Base-by-base conservation (phyloP, 768 basidiomycete genomes). In the Lentinula edodes region DNA sequence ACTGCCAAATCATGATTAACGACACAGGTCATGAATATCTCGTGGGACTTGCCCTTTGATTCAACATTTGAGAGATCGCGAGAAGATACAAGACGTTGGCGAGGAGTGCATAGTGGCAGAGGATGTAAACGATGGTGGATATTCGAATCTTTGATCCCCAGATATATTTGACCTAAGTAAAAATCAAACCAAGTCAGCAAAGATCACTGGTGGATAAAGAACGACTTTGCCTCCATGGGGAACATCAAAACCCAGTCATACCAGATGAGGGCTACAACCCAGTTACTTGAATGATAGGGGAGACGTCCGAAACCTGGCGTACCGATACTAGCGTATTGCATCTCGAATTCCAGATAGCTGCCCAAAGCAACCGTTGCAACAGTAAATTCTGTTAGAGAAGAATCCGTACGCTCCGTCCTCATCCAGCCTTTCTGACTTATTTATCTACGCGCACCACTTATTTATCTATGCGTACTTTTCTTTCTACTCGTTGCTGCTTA, bases 161-260 rank as follows among this genome's bases (percentile, higher is more conserved):
- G 23, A 73, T 66, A 32, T 68, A 63, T n/a, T 52, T 60, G 32
- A 72, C 64, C 46, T 50, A 9, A 8, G 5, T 20, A 38, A 9
- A 36, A 6, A 1, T 13, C 57, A 46, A 32, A 18, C 4, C 10
- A 38, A 54, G 39, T 39, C 2, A 16, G 57, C 3, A n/a, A 3
- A 15, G 3, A 9, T 43, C 5, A 35, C 28, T 9, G 57, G 1
- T 20, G 15, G 15, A 32, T n/a, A 2, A 15, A 9, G 3, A 13
- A 1, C 10, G 20, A 9, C 5, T 16, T 34, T 36, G 52, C 58
- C 53, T 73, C 71, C 38, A 32, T 58, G 41, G 58, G 62, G n/a
- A 72, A 66, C 8, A 67, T 72, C n/a, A 71, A 64, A 34, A 61
- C n/a, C 53, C 70, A 70, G 62, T 72, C 71, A 38, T 71, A 72